phyloP scores from a whole-genome alignment of 1,139 yeast genomes.

The Yamadazyma sp. region DNA sequence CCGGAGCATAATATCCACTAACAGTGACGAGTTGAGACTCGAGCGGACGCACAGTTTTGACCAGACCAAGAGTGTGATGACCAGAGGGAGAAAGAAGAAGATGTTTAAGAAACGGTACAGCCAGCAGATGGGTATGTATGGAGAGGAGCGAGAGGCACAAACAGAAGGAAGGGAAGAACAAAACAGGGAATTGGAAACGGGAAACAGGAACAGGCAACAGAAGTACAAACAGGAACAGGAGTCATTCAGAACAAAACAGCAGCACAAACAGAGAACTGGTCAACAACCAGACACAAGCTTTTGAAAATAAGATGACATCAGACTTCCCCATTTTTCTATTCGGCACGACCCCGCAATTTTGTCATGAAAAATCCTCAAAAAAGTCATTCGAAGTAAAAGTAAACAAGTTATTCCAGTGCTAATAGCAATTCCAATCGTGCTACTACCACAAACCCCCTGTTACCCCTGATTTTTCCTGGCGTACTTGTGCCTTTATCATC shows the following conservation, averaged over 20 bases:
- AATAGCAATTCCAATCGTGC: too few relatives aligned
- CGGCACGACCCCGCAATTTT: conserved; percentile 3
- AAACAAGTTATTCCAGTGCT: background rate
- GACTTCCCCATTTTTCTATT: background rate
- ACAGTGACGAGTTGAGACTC: conserved; percentile 15
- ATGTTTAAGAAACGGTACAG: conserved; percentile 15
- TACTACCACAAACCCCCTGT: too few relatives aligned
- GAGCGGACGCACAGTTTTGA: conserved; percentile 28
- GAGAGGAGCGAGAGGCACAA: background rate
- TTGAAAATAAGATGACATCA: too few relatives aligned
- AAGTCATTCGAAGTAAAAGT: conserved; percentile 2
- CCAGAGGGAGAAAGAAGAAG: conserved; percentile 19
- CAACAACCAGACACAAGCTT: too few relatives aligned
- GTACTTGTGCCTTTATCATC: too few relatives aligned
- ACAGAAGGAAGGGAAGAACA: background rate
- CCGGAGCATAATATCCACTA: conserved; percentile 14
- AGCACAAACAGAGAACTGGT: background rate
- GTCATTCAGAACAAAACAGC: background rate
- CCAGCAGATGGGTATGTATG: conserved; percentile 40
- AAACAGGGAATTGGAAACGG: too few relatives aligned
- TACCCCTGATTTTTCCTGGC: too few relatives aligned
- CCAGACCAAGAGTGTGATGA: conserved; percentile 40
- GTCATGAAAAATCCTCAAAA: conserved; percentile 1
- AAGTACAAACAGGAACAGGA: background rate
- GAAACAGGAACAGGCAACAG: background rate